Evolutionary conservation across 2,329 filamentous ascomycete genomes (phyloP), one percentile per base, ranked within the genome.

Genomic region (Penicillium sp.): DNA sequence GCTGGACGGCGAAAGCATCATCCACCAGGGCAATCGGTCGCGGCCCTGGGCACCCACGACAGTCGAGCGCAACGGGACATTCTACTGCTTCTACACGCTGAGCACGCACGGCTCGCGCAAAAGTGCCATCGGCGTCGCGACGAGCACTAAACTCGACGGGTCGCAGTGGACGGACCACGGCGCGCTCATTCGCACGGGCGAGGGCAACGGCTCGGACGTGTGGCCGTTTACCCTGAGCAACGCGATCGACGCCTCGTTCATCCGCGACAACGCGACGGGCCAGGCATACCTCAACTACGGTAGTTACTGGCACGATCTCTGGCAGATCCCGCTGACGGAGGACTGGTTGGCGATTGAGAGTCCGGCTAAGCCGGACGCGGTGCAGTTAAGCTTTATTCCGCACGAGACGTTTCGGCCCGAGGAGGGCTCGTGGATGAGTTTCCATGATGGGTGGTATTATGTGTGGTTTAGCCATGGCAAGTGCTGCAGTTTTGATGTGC

Each of bases 391-490:
- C 0, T 72, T 63, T 49, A 10, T 69, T 7, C 71, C 71, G 3
- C 8, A 55, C 2, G 28, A 42, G 3, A 61, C 59, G 12, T 20
- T 54, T 7, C 71, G 68, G 51, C 72, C 74, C 0, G 60, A 69
- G 17, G 76, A 78, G 54, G 76, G 75, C 0, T 67, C 70, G 0
- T 78, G 71, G 57, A 72, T 78, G 67, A 76, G 67, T 49, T 78
- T 69, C 28, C 65, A 61, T 5, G 65, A 66, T 3, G 71, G 70
- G 1, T 78, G 71, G 47, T 78, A 78, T 63, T 78, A 78, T 60
- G 39, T 69, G 20, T 78, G 75, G 75, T 76, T 75, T 50, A 78
- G 75, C 52, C 69, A 71, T 57, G 76, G 76, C 12, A 66, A 71
- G n/a, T 78, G 76, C 55, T 77, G 76, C 55, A 59, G 62, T 1